Base-by-base conservation (phyloP, 371 early-diverging fungal species). In the Apophysomyces ossiformis region DNA sequence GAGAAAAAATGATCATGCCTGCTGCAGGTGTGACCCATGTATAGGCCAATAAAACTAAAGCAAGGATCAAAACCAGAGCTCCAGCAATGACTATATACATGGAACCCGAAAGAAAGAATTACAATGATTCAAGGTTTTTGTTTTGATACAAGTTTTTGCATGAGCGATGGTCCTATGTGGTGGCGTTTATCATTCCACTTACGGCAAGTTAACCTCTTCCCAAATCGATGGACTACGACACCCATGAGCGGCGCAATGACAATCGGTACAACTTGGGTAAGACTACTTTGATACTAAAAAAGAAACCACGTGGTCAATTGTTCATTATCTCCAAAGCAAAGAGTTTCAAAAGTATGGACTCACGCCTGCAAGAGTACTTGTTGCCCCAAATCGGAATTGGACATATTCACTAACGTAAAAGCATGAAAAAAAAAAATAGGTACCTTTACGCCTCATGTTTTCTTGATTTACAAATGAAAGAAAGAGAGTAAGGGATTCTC, bases 181-280 rank as follows among this genome's bases (percentile, higher is more conserved):
- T 26, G 32, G 32, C 32, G 1, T 26, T 26, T 26, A 2, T 26
- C 32, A 26, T 57, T 43, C 12, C 5, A 69, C 78, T 72, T 71
- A 75, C 74, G 67, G 41, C 68, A 69, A 37, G 70, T 73, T 7
- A 83, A 47, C 11, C 86, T 74, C n/a, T 76, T 67, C 7, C 89
- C 89, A 61, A 73, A 79, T 21, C 74, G 73, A 68, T 88, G 86
- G 16, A 86, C 72, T 13, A 85, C 44, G 15, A 81, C 44, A 7
- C 89, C 89, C 68, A 84, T 66, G 12, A 84, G 8, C 1, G 89
- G 89, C 8, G 84, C 79, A 13, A 75, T 64, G 5, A 85, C 69
- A 37, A 87, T 81, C 1, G 89, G 89, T 15, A 86, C 67, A 8
- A 78, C 78, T 65, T 84, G 81, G 12, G 85, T 76, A 57, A 87